Evolutionary conservation across 345 rosid genomes (phyloP).

Genomic region (Syzygium aqueum): DNA sequence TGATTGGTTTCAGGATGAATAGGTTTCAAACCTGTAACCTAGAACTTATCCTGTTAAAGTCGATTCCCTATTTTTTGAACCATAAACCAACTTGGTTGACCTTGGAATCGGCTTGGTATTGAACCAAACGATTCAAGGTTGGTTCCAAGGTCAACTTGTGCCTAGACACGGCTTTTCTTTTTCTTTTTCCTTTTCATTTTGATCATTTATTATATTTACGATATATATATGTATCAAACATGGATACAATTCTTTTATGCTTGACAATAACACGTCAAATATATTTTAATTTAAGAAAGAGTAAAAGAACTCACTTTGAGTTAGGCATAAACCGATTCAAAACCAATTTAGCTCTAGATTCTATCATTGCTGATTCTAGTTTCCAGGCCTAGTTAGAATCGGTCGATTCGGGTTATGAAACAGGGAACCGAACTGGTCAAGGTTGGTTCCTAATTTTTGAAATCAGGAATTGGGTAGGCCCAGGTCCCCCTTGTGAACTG

Average conservation of each 20-base stretch:
- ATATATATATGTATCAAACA: background rate
- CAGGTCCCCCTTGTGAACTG: background rate
- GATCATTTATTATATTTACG: background rate
- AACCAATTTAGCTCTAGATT: background rate
- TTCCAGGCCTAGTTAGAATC: background rate
- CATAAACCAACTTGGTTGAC: background rate
- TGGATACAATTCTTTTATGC: background rate
- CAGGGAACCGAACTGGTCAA: background rate
- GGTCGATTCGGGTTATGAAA: background rate
- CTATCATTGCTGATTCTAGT: background rate
- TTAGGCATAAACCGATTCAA: background rate
- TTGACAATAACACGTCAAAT: background rate
- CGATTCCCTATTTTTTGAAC: background rate
- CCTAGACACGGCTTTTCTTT: background rate
- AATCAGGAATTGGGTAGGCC: background rate
- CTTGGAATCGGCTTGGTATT: background rate
- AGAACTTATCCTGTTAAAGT: background rate
- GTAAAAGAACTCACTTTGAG: background rate
- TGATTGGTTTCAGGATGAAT: too few species aligned
- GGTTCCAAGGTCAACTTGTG: background rate
- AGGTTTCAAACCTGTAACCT: background rate
- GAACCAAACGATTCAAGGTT: rapidly evolving
- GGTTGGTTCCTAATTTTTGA: background rate
- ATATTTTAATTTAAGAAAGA: background rate
- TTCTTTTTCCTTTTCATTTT: background rate